These are phyloP conservation scores for Candida nanaspora DNA, from an alignment of 805 yeast species.

Conservation along the genomic window DNA sequence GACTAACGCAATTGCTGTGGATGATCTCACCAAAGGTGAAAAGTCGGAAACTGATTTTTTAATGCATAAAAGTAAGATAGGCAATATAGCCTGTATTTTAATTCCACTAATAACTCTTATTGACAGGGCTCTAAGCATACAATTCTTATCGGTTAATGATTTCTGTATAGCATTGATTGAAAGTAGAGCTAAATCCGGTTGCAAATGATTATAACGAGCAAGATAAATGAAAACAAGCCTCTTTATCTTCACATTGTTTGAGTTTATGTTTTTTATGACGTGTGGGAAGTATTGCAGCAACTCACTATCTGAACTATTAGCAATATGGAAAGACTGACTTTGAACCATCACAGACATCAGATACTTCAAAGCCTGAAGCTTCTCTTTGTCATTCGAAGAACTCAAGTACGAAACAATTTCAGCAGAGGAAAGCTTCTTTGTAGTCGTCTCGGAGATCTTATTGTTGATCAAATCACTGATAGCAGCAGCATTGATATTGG, in stretches of 20 bases:
- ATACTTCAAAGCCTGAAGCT: slow-evolving; percentile 46
- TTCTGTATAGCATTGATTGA: slow-evolving; percentile 91
- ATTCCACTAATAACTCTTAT: slow-evolving; percentile 80
- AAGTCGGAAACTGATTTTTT: slow-evolving; percentile 63
- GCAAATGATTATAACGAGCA: slow-evolving; percentile 67
- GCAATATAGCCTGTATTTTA: slow-evolving; percentile 70
- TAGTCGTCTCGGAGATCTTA: slow-evolving; percentile 2
- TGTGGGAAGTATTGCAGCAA: slow-evolving; percentile 61
- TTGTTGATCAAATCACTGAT: slow-evolving; percentile 1
- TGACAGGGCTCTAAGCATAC: slow-evolving; percentile 63
- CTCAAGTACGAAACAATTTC: slow-evolving; percentile 62
- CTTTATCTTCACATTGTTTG: slow-evolving; percentile 55
- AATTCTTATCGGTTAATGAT: slow-evolving; percentile 61
- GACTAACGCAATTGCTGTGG: slow-evolving; percentile 70
- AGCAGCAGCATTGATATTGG: neutral
- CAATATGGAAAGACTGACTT: slow-evolving; percentile 17
- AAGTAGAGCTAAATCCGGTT: slow-evolving; percentile 84
- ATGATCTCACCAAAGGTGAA: slow-evolving; percentile 70
- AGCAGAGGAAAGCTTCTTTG: slow-evolving; percentile 37
- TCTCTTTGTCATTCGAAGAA: slow-evolving; percentile 62
- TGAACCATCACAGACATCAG: slow-evolving; percentile 16
- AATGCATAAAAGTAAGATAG: slow-evolving; percentile 69
- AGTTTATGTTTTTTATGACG: slow-evolving; percentile 81
- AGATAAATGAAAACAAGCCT: slow-evolving; percentile 73
- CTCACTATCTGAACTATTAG: slow-evolving; percentile 25